A percentile compares a stretch with the other conserved stretches of the same genome.
These are phyloP conservation scores for Kodamaea fungicola DNA, from an alignment of 1,139 yeast species.

Conservation along the genomic window DNA sequence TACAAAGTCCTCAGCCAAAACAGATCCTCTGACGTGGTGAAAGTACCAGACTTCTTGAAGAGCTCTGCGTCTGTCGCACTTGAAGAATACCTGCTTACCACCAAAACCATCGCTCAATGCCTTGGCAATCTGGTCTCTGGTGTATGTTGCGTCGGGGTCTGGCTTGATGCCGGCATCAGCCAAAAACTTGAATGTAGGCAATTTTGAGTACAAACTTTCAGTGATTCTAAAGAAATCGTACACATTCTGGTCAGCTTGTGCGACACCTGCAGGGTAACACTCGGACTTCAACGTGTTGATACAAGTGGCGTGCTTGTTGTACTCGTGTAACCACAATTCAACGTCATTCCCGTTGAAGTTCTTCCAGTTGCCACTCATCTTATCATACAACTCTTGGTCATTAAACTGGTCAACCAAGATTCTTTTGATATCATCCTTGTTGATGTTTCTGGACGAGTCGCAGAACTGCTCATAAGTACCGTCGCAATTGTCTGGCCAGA, in stretches of 20 bases:
- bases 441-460: conserved; percentile 53
- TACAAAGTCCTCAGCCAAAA: conserved; percentile 59
- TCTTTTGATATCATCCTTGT: conserved; percentile 41
- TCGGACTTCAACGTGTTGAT: conserved; percentile 71
- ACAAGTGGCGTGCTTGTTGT: conserved; percentile 94
- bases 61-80: conserved; percentile 66
- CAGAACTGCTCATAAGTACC: conserved; percentile 75
- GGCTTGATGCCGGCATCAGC: conserved; percentile 68
- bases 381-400: conserved; percentile 49
- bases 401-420: conserved; percentile 48
- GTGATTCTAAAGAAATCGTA: conserved; percentile 75
- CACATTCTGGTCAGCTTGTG: conserved; percentile 53
- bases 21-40: conserved; percentile 74
- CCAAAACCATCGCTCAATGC: conserved; percentile 60
- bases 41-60: conserved; percentile 90
- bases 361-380: conserved; percentile 71
- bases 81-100: conserved; percentile 62
- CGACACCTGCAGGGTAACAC: conserved; percentile 48
- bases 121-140: conserved; percentile 57
- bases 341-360: conserved; percentile 73
- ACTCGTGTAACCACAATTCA: conserved; percentile 86
- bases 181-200: conserved; percentile 73
- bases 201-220: conserved; percentile 55
- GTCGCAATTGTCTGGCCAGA: conserved; percentile 83
- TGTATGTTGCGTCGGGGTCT: conserved; percentile 55